Evolutionary conservation across 2,329 filamentous ascomycete genomes (phyloP), one percentile per base, ranked within the genome.

Genomic region (Penicillium janthinellum): DNA sequence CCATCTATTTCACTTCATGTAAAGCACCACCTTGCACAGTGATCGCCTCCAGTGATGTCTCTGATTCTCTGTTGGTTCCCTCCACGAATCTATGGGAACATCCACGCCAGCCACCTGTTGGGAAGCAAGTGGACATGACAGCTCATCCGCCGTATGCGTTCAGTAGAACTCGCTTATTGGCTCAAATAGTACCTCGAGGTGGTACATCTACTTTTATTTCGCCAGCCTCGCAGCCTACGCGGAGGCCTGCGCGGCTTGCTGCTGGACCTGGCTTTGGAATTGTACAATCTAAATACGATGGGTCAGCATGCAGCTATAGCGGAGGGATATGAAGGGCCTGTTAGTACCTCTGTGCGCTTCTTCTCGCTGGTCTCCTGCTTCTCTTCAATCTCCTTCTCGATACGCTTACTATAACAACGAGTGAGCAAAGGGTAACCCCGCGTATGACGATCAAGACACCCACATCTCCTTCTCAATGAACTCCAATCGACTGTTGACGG

Each of bases 381-480:
- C 25, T 84, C 84, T 63, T 83, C 79, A 64, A 91, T 89, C 70
- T 88, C 85, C 49, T 79, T 81, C 71, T 91, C 89, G 52, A 90
- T 84, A 28, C 88, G 82, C 71, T 86, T 86, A 72, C 87, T 90
- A 63, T 48, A 47, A 22, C 35, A 42, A 20, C 47, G 57, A 51
- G 60, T 65, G 41, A 63, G 59, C 20, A 12, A 38, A 20, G 28
- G 28, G 47, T 49, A 51, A 38, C 47, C 38, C 25, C 12, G 38
- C 4, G 8, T 37, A 12, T 50, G 4, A 12, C 12, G 17, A 25
- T 20, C 31, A 12, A 38, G 38, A 55, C 56, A 74, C 88, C 76
- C 75, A 96, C 92, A 98, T 95, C 74, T 99, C 94, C 71, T 94
- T 91, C 66, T 88, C 85, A 66, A 99, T 99, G 72, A 94, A 98